Base-by-base conservation (phyloP, 2,329 filamentous ascomycete species). In the Lizonia empirigonia region DNA sequence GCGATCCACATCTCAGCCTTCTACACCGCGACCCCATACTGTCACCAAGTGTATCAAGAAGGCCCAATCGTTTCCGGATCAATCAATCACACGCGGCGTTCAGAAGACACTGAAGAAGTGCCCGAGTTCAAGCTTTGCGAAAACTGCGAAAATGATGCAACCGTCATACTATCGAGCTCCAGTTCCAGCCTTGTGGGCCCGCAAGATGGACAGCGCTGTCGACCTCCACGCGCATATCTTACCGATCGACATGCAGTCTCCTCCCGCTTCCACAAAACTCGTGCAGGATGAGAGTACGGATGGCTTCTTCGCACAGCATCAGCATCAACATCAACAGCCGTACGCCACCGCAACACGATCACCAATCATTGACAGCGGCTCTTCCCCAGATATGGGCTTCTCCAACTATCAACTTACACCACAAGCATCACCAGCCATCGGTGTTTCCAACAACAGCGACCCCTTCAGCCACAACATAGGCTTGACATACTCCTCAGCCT, bases 121-220 rank as follows among this genome's bases (percentile, higher is more conserved):
- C 19, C 45, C 58, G 3, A 41, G 51, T 13, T 48, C 60, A 35
- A 50, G 47, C 24, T 62, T 78, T 74, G 48, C 78, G 30, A 82
- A 78, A 62, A 79, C 47, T 15, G 35, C 78, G 34, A 82, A 78
- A 62, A 80, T 84, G 77, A 82, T 82, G 77, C 80, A 77, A 60
- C 76, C 81, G 32, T 78, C 78, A 18, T 76, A 78, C 48, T 76
- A 74, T 57, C 72, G 72, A 10, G 59, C 71, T 18, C 71, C 71
- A 53, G 77, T 74, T 70, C 76, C 70, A 67, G 77, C 74, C 63
- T 75, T 67, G 67, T 85, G 83, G 82, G 74, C 77, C 30, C 77
- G 81, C 58, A 78, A 80, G 51, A 74, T 83, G 35, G 77, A 74
- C 33, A 55, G 62, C 26, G 60, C 67, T 46, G 59, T 70, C 18